phyloP scores from a whole-genome alignment of 768 basidiomycete species.

The Calocera viscosa region DNA sequence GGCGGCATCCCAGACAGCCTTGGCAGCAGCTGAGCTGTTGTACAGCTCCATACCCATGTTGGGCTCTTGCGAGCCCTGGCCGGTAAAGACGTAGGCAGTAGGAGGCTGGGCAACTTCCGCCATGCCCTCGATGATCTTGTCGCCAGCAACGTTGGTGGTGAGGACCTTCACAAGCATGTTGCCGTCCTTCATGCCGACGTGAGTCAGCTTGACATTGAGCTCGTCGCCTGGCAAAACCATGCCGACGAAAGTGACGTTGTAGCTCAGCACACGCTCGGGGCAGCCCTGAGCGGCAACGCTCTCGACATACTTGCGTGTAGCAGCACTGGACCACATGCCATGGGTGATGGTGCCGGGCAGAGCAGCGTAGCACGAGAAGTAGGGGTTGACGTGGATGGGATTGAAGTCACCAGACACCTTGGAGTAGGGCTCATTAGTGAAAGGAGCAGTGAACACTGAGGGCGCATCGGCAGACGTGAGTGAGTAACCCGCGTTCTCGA shows the following conservation, averaged over 20 bases:
- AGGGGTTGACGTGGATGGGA: constrained; percentile 96
- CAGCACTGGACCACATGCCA: constrained; percentile 93
- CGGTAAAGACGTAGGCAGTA: constrained; percentile 95
- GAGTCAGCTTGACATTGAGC: constrained; percentile 73
- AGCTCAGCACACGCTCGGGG: constrained; percentile 83
- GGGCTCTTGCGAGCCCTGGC: constrained; percentile 93
- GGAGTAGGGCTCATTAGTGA: constrained; percentile 92
- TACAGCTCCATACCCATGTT: constrained; percentile 99
- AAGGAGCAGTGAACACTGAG: constrained; percentile 65
- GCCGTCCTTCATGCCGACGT: constrained; percentile 83
- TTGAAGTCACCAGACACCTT: constrained; percentile 96
- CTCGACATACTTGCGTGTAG: constrained; percentile 84
- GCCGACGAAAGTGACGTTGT: constrained; percentile 89
- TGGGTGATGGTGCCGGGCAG: constrained; percentile 96
- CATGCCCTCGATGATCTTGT: constrained; percentile 84
- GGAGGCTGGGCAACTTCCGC: constrained; percentile 87
- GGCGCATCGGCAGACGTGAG: constrained; percentile 50
- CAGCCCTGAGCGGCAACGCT: constrained; percentile 85
- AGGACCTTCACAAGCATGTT: constrained; percentile 85
- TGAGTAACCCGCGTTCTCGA: constrained; percentile 78
- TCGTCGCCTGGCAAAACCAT: constrained; percentile 92
- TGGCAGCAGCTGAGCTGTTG: constrained; percentile 80
- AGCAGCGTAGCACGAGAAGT: constrained; percentile 87
- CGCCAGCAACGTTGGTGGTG: constrained; percentile 69
- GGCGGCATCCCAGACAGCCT: constrained; percentile 93